phyloP scores from a whole-genome alignment of 179 eudicot species.

The Nepenthes alata region DNA sequence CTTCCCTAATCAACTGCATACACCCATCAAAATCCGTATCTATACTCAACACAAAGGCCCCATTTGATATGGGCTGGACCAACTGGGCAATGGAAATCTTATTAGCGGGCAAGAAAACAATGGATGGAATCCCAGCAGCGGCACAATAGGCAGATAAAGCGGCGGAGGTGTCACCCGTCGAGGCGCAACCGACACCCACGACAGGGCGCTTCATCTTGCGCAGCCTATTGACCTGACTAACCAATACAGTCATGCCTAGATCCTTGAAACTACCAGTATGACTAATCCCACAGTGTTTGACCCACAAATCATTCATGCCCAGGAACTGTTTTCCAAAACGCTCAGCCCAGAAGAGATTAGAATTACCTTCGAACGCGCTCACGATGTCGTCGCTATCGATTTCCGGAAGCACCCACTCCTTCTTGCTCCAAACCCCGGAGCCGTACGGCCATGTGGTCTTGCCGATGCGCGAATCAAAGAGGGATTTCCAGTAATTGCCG shows the following conservation, averaged over 20 bases:
- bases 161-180: slow-evolving; percentile 85
- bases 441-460: slow-evolving; percentile 88
- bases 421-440: slow-evolving; percentile 79
- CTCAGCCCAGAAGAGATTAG: slow-evolving; percentile 87
- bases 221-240: slow-evolving; percentile 69
- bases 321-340: slow-evolving; percentile 60
- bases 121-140: slow-evolving; percentile 65
- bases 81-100: slow-evolving; percentile 72
- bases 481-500: slow-evolving; percentile 51
- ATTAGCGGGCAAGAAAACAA: slow-evolving; percentile 68
- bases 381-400: slow-evolving; percentile 60
- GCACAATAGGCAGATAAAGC: slow-evolving; percentile 84
- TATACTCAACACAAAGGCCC: slow-evolving; percentile 72
- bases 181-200: slow-evolving; percentile 84
- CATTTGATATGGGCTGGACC: slow-evolving; percentile 84
- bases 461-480: slow-evolving; percentile 68
- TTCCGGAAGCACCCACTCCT: slow-evolving; percentile 80
- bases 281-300: slow-evolving; percentile 78
- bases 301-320: slow-evolving; percentile 86
- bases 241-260: slow-evolving; percentile 81
- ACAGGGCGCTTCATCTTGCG: slow-evolving; percentile 66
- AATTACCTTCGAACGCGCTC: slow-evolving; percentile 70
- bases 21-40: slow-evolving; percentile 92
- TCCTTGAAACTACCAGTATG: slow-evolving; percentile 86
- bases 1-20: slow-evolving; percentile 70